Percentiles rank a stretch among this genome's conserved stretches.
Conservation (phyloP, 2,329 filamentous ascomycete genomes). For the Curvularia spicifera region DNA sequence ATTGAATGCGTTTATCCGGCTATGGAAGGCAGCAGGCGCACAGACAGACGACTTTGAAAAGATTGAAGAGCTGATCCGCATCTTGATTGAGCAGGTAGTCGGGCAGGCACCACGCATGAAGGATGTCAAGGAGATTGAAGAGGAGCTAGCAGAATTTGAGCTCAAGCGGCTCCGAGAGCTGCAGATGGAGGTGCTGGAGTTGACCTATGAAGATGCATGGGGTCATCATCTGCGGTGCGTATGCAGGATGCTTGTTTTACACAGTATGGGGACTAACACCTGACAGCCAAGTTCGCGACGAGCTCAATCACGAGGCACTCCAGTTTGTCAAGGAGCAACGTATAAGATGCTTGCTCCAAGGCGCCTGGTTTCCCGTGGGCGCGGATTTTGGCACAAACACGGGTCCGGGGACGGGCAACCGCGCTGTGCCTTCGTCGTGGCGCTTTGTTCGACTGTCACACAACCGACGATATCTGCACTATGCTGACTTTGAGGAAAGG, state of each 20-base stretch:
- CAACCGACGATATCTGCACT: slow-evolving; percentile 88
- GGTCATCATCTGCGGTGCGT: slow-evolving; percentile 75
- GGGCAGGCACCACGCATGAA: slow-evolving; percentile 81
- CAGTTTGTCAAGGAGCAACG: slow-evolving; percentile 98
- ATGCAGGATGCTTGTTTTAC: neutral
- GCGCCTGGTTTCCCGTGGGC: slow-evolving; percentile 79
- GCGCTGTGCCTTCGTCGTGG: slow-evolving; percentile 65
- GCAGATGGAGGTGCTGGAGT: slow-evolving; percentile 90
- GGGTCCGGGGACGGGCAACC: slow-evolving; percentile 53
- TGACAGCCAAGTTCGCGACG: slow-evolving; percentile 78
- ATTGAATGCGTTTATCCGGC: slow-evolving; percentile 82
- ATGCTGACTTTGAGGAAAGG: slow-evolving; percentile 78
- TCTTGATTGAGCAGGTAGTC: slow-evolving; percentile 87
- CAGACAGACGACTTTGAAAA: slow-evolving; percentile 89
- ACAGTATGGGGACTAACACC: slow-evolving; percentile 28
- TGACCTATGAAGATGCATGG: slow-evolving; percentile 95
- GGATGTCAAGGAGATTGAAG: slow-evolving; percentile 85
- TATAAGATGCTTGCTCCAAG: slow-evolving; percentile 84
- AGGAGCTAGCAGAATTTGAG: slow-evolving; percentile 85
- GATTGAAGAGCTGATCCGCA: slow-evolving; percentile 86
- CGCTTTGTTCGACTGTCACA: slow-evolving; percentile 88
- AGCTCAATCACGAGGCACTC: slow-evolving; percentile 86
- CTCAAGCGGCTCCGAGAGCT: slow-evolving; percentile 77
- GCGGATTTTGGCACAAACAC: slow-evolving; percentile 59
- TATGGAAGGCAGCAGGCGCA: slow-evolving; percentile 92